phyloP scores from a whole-genome alignment of 768 basidiomycete species.

The Lanmaoa rubissima region DNA sequence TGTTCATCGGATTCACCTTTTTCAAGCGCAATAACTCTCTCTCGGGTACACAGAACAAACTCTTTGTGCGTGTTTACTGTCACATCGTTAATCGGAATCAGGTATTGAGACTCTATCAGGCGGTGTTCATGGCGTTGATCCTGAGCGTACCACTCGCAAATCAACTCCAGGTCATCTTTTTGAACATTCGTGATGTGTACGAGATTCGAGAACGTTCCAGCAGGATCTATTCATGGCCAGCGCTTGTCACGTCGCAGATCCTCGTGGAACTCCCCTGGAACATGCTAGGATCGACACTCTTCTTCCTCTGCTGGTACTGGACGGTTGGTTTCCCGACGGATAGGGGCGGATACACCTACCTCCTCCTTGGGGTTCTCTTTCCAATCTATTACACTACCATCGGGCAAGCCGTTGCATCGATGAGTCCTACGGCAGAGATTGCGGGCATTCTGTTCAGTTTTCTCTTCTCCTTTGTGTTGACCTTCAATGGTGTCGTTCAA shows the following conservation, averaged over 20 bases:
- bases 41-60: slow-evolving; percentile 62
- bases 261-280: slow-evolving; percentile 63
- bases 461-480: slow-evolving; percentile 61
- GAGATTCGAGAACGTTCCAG: slow-evolving; percentile 66
- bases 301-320: slow-evolving; percentile 72
- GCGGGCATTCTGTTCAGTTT: slow-evolving; percentile 57
- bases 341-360: slow-evolving; percentile 59
- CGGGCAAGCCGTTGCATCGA: slow-evolving; percentile 58
- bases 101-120: slow-evolving; percentile 27
- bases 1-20: slow-evolving; percentile 64
- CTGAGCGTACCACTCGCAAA: slow-evolving; percentile 52
- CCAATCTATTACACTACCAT: slow-evolving; percentile 63
- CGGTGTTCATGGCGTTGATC: slow-evolving; percentile 57
- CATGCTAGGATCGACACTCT: slow-evolving; percentile 51
- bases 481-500: slow-evolving; percentile 70
- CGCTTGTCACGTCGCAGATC: slow-evolving; percentile 53
- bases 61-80: slow-evolving; percentile 48
- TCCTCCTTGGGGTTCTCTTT: slow-evolving; percentile 52
- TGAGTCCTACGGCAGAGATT: slow-evolving; percentile 59
- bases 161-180: slow-evolving; percentile 62
- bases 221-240: slow-evolving; percentile 64
- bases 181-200: slow-evolving; percentile 57
- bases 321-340: slow-evolving; percentile 57
- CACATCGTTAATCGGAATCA: neutral
- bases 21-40: slow-evolving; percentile 52